A percentile compares a stretch with the other conserved stretches of the same genome.
These are phyloP conservation scores for Bathelium albidoporum DNA, from an alignment of 495 filamentous ascomycete species.

Conservation along the genomic window DNA sequence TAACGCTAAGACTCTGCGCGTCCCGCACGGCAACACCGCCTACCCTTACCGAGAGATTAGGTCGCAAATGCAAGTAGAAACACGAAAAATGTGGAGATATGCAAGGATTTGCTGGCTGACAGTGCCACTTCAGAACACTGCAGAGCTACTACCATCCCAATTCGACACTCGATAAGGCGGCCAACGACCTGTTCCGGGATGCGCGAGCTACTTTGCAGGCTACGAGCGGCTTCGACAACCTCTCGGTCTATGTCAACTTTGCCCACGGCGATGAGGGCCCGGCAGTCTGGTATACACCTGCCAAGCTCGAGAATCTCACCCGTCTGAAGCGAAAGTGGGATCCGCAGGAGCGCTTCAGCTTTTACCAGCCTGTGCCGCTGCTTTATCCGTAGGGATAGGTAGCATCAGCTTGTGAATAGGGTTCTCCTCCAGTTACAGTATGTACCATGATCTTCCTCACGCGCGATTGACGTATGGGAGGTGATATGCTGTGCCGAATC, in stretches of 20 bases:
- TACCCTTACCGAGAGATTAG: not conserved
- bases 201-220: slow-evolving; percentile 4
- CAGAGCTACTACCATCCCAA: not conserved
- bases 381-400: not conserved
- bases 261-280: slow-evolving; percentile 33
- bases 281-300: slow-evolving; percentile 19
- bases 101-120: slow-evolving; percentile 16
- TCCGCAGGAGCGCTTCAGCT: slow-evolving; percentile 11
- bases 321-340: slow-evolving; percentile 28
- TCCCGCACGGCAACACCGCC: not conserved
- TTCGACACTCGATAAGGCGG: slow-evolving; percentile 1
- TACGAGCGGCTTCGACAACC: slow-evolving; percentile 20
- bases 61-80: not conserved
- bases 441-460: too few relatives aligned
- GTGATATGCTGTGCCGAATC: too few relatives aligned
- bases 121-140: slow-evolving; percentile 18
- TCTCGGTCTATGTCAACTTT: slow-evolving; percentile 31
- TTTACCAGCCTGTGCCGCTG: not conserved
- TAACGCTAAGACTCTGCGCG: not conserved
- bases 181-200: not conserved
- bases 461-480: too few relatives aligned
- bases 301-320: slow-evolving; percentile 22
- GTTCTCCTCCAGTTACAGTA: too few relatives aligned
- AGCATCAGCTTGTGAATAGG: too few relatives aligned
- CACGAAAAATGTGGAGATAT: slow-evolving; percentile 30